These are phyloP conservation scores for Trichoderma afroharzianum DNA, from an alignment of 2,329 filamentous ascomycete genomes.

Conservation along the genomic window DNA sequence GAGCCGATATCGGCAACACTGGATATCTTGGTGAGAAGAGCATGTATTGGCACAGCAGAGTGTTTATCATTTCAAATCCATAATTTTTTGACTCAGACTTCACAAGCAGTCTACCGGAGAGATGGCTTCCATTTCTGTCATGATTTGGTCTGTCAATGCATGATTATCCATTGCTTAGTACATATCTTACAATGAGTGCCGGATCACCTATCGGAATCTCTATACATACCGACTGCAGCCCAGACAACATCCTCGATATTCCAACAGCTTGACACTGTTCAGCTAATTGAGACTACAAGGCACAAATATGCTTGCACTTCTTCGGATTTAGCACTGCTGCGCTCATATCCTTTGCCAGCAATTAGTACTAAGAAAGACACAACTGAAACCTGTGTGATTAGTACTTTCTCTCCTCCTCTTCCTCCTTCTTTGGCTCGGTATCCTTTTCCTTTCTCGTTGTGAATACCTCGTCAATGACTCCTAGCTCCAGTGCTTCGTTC, in stretches of 20 bases:
- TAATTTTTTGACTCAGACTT: not conserved
- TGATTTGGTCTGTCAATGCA: not conserved
- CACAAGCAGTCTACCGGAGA: not conserved
- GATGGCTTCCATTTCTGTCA: not conserved
- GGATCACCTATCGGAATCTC: not conserved
- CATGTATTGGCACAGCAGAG: not conserved
- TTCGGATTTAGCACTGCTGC: not conserved
- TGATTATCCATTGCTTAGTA: not conserved
- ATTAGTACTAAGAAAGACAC: not conserved
- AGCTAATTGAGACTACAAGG: not conserved
- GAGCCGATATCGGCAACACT: constrained; percentile 13
- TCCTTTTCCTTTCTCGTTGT: constrained; percentile 53
- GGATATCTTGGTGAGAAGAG: not conserved
- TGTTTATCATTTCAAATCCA: too few relatives aligned
- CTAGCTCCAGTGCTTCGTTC: constrained; percentile 81
- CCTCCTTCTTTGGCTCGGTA: constrained; percentile 24
- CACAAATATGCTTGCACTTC: not conserved
- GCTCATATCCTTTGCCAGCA: not conserved
- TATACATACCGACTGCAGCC: not conserved
- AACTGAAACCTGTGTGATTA: not conserved
- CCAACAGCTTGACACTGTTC: not conserved
- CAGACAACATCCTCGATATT: not conserved
- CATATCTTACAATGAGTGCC: not conserved
- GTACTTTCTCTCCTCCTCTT: constrained; percentile 14
- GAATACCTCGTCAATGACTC: constrained; percentile 88